These are phyloP conservation scores for Stylosanthes scabra DNA, from an alignment of 331 rosid species.

Conservation along the genomic window DNA sequence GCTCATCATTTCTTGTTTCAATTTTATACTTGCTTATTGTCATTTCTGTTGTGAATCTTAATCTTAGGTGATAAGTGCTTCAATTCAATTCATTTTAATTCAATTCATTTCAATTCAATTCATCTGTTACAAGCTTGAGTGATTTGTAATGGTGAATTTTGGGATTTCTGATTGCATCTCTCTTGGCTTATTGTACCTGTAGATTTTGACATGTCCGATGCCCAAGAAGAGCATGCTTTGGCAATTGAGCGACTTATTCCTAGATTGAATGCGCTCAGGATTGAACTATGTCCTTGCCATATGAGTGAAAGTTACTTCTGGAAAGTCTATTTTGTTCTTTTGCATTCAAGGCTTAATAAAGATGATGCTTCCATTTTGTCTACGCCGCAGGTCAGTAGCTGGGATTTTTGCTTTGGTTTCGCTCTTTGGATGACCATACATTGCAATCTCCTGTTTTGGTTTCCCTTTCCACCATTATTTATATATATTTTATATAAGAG, in stretches of 20 bases:
- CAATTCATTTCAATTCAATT: background rate
- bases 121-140: constrained; percentile 11
- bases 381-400: constrained; percentile 70
- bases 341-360: constrained; percentile 88
- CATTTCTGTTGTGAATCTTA: background rate
- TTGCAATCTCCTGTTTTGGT: background rate
- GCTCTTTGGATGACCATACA: constrained; percentile 18
- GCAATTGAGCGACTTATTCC: constrained; percentile 80
- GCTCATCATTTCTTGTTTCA: background rate
- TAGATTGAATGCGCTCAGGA: constrained; percentile 92
- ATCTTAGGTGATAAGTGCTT: background rate
- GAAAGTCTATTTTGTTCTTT: constrained; percentile 95
- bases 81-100: constrained; percentile 10
- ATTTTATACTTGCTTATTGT: constrained; percentile 3
- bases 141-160: constrained; percentile 9
- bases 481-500: constrained; percentile 3
- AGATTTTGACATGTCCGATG: constrained; percentile 90
- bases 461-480: background rate
- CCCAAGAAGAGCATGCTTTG: constrained; percentile 75
- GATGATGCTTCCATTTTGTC: constrained; percentile 83
- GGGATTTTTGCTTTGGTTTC: background rate
- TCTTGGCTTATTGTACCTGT: constrained; percentile 42
- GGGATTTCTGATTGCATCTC: constrained; percentile 12
- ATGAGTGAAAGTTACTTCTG: constrained; percentile 96
- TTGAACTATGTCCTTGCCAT: constrained; percentile 94